Evolutionary conservation across 2,329 filamentous ascomycete species (phyloP).

Genomic region (Coniella lustricola): DNA sequence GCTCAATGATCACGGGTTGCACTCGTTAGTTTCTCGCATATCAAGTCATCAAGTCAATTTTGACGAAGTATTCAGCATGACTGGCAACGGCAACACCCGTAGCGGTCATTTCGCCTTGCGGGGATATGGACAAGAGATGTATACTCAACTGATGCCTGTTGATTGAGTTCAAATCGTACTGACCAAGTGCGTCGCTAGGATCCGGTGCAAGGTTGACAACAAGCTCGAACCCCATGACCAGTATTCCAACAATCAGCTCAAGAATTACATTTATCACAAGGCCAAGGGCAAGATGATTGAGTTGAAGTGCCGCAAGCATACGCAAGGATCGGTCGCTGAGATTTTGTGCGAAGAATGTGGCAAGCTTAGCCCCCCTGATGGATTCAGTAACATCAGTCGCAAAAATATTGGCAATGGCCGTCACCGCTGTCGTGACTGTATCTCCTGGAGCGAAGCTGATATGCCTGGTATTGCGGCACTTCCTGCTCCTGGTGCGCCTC

Average conservation of each 20-base stretch:
- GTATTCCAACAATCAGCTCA: constrained; percentile 14
- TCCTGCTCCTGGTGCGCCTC: constrained; percentile 6
- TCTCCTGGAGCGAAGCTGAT: constrained; percentile 9
- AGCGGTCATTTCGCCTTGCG: not conserved
- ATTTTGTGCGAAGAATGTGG: constrained; percentile 7
- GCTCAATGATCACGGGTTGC: too few species aligned
- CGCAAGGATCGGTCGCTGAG: not conserved
- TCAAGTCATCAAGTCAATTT: too few species aligned
- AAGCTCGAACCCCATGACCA: constrained; percentile 8
- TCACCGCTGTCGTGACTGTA: constrained; percentile 11
- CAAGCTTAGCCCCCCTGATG: not conserved
- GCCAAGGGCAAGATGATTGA: not conserved
- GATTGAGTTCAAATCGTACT: not conserved
- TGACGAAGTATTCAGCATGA: too few species aligned
- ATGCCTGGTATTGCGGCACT: not conserved
- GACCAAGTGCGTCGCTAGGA: not conserved
- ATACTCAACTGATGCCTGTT: not conserved
- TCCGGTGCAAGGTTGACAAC: constrained; percentile 10
- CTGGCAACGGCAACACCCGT: not conserved
- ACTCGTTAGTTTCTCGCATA: too few species aligned
- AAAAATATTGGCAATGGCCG: not conserved
- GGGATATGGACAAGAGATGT: not conserved
- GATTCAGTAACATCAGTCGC: constrained; percentile 12
- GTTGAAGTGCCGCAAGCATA: constrained; percentile 13
- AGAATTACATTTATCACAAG: constrained; percentile 5